A percentile compares a stretch with the other conserved stretches of the same genome.
Conservation (phyloP, 352 stramenopile genomes). For the Pythium chondricola region DNA sequence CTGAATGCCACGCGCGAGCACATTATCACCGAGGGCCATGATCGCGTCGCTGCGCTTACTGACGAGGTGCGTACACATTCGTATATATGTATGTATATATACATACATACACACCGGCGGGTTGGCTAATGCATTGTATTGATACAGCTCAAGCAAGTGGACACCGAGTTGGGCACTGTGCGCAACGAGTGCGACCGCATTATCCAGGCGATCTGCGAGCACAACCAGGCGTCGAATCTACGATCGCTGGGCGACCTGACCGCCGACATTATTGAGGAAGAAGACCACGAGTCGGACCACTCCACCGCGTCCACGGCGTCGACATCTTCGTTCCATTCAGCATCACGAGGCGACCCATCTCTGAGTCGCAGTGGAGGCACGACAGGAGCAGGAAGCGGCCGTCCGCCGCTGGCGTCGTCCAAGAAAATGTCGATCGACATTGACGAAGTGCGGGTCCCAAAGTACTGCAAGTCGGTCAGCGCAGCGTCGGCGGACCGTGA, state of each 20-base stretch:
- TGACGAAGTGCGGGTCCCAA: slow-evolving; percentile 5
- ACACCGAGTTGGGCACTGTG: slow-evolving; percentile 11
- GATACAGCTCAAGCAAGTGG: slow-evolving; percentile 17
- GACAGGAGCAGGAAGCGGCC: neutral
- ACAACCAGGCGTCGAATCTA: slow-evolving; percentile 14
- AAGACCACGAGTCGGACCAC: slow-evolving; percentile 22
- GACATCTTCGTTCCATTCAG: slow-evolving; percentile 15
- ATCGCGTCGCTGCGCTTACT: slow-evolving; percentile 38
- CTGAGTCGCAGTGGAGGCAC: neutral
- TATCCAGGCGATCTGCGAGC: slow-evolving; percentile 17
- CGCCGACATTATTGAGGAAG: slow-evolving; percentile 12
- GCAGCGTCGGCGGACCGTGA: neutral
- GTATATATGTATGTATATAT: neutral
- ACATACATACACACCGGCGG: neutral
- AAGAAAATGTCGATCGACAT: slow-evolving; percentile 25
- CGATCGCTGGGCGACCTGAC: slow-evolving; percentile 10
- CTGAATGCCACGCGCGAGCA: slow-evolving; percentile 43
- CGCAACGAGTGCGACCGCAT: slow-evolving; percentile 19
- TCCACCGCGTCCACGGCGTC: slow-evolving; percentile 21
- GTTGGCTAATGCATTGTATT: neutral
- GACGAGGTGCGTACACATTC: slow-evolving; percentile 23
- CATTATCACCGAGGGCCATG: slow-evolving; percentile 28
- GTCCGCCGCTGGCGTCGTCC: slow-evolving; percentile 6
- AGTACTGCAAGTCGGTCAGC: neutral
- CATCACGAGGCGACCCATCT: slow-evolving; percentile 1